Conservation (phyloP, 1,284 basidiomycete genomes). For the Serendipita sp. region DNA sequence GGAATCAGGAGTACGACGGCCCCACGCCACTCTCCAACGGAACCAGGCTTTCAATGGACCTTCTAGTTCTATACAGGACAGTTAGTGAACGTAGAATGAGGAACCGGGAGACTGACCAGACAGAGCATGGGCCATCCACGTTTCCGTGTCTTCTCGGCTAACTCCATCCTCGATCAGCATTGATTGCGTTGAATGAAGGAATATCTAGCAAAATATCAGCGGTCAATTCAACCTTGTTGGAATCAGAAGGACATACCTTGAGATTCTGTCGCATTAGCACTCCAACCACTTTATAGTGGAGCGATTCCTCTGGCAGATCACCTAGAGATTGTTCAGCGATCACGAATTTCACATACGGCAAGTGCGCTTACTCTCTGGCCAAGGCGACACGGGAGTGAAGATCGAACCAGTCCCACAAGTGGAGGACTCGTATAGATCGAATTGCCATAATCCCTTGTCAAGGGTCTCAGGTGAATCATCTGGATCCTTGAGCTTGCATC, state of each 20-base stretch:
- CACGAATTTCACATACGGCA: neutral
- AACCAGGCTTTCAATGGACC: neutral
- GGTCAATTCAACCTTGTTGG: neutral
- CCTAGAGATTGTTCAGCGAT: neutral
- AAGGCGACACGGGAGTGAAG: neutral
- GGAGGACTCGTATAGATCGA: neutral
- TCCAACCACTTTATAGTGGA: neutral
- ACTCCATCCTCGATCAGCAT: neutral
- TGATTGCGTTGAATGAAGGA: neutral
- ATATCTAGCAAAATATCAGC: neutral
- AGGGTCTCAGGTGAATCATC: neutral
- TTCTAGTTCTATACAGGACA: neutral
- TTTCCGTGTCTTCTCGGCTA: neutral
- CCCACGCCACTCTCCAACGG: neutral
- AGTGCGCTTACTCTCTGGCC: neutral
- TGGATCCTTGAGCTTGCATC: neutral
- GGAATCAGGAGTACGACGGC: neutral
- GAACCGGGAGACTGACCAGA: neutral
- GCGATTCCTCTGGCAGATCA: neutral
- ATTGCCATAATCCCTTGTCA: neutral
- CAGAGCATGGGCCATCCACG: neutral
- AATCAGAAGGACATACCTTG: neutral
- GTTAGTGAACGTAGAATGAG: neutral
- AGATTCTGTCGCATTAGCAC: constrained; percentile 1
- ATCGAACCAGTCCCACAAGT: neutral